phyloP scores from a whole-genome alignment of 257 asterid genomes.

The Echium plantagineum region DNA sequence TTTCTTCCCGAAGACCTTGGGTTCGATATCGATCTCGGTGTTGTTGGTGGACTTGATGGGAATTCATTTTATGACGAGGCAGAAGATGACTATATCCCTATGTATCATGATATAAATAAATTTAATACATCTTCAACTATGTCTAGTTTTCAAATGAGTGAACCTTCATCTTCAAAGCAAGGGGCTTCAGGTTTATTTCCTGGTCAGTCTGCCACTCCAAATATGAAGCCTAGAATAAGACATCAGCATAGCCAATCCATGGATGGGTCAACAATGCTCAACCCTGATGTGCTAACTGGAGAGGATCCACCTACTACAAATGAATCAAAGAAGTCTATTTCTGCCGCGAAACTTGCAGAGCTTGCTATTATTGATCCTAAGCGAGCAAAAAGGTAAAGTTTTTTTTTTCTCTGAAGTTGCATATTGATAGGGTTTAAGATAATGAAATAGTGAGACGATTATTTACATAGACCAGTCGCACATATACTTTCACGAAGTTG shows the following conservation, averaged over 20 bases:
- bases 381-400: conserved; percentile 81
- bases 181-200: conserved; percentile 36
- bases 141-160: conserved; percentile 58
- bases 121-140: conserved; percentile 65
- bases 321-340: conserved; percentile 78
- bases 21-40: conserved; percentile 90
- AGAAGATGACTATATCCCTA: conserved; percentile 67
- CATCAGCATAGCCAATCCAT: conserved; percentile 98
- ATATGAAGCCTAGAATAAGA: conserved; percentile 66
- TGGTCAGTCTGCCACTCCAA: conserved; percentile 19
- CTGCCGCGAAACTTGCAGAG: conserved; percentile 96
- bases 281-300: conserved; percentile 70
- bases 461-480: not conserved
- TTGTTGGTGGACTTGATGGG: conserved; percentile 86
- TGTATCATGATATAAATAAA: conserved; percentile 86
- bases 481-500: not conserved
- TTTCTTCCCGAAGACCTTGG: conserved; percentile 89
- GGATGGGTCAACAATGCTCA: conserved; percentile 88
- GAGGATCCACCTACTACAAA: conserved; percentile 63
- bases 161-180: conserved; percentile 40
- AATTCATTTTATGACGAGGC: conserved; percentile 81
- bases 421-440: not conserved
- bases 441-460: not conserved
- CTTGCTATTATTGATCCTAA: conserved; percentile 94
- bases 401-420: not conserved